Evolutionary conservation across 441 rosid species (phyloP), one percentile per base, ranked within the genome.

Genomic region (Pelargonium fulgidum): DNA sequence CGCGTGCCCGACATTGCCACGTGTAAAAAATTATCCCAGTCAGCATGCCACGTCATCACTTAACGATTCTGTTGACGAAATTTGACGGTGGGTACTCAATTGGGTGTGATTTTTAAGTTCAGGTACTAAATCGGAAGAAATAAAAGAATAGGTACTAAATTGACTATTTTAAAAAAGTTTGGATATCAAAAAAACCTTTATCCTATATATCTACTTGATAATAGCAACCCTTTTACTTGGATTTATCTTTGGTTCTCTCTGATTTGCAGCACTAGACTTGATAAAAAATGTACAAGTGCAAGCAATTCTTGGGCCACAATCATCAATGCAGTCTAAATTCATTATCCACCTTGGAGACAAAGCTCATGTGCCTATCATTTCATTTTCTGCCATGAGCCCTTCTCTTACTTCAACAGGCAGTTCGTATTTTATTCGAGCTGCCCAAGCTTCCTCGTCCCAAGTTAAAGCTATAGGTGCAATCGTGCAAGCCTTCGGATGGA

Each of bases 321-420:
- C 74, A 61, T 87, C 93, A 4, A 78, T 62, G 76, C 84, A 86
- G 36, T 82, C 92, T 8, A 69, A 67, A 48, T 86, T 90, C 58
- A 17, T 88, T 4, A 82, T 79, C n/a, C 61, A 77, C 2, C 79
- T 89, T 0, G 82, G 88, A 29, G 54, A 76, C 48, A 81, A 85
- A 70, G 70, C 89, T 17, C 80, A 59, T 0, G 91, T 89, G 8
- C 93, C 95, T 11, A 29, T 91, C 54, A 26, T 91, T 12, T 81
- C 97, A 1, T 89, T 79, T 62, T 81, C 92, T 0, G 93, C 89
- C 3, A 72, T 88, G 7, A 86, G 85, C 70, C 85, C 90, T 12
- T 75, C 74, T 33, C 86, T 84, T 2, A 41, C 72, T 45, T 79
- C 87, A 8, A 47, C 61, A 6, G 65, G 75, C 9, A 82, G 78